Conservation (phyloP, 192 early-diverging fungal genomes). For the Rhizophagus sp. region DNA sequence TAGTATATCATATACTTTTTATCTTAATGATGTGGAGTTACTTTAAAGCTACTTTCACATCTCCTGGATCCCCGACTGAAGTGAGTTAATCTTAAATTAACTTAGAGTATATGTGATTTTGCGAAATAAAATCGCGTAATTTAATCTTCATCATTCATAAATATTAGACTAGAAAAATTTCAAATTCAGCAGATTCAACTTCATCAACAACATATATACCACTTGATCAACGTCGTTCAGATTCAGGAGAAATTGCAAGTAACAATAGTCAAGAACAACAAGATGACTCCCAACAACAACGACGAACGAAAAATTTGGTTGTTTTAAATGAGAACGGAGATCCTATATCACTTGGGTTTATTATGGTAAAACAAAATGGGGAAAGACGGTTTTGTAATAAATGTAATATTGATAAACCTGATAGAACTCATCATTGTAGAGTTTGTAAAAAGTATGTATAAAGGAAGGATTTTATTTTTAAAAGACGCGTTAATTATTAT, state of each 20-base stretch:
- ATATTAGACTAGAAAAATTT: background rate
- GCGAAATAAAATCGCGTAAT: background rate
- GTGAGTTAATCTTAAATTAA: constrained; percentile 6
- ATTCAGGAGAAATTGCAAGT: background rate
- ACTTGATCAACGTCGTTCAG: background rate
- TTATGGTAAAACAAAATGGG: constrained; percentile 45
- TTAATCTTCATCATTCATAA: background rate
- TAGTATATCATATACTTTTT: constrained; percentile 24
- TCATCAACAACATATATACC: background rate
- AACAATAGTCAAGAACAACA: background rate
- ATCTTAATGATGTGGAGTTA: constrained; percentile 42
- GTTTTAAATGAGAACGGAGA: background rate
- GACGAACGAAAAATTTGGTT: background rate
- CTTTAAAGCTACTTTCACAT: constrained; percentile 33
- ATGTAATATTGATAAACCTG: constrained; percentile 45
- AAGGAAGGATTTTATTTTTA: background rate
- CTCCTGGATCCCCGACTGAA: constrained; percentile 39
- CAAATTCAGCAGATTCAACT: background rate
- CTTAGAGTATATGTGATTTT: background rate
- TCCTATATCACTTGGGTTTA: background rate
- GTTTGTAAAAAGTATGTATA: background rate
- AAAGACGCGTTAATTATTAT: background rate
- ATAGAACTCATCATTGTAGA: constrained; percentile 46
- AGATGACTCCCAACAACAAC: background rate
- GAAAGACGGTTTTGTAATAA: constrained; percentile 48